Evolutionary conservation across 106 monocot species (phyloP).

Genomic region (Agapanthus africanus): DNA sequence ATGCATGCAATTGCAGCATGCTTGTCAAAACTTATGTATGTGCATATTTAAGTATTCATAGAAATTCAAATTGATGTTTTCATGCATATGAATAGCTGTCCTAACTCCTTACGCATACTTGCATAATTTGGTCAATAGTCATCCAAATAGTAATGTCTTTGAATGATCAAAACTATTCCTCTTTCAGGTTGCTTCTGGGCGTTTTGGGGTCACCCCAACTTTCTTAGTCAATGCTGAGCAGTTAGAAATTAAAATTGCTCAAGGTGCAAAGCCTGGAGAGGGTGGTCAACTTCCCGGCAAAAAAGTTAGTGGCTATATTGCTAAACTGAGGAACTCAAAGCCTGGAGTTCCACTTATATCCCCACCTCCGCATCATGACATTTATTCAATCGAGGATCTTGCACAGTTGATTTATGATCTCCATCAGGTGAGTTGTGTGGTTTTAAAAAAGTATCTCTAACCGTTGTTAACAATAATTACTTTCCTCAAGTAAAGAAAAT

Average conservation of each 20-base stretch:
- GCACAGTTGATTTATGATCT: conserved; percentile 97
- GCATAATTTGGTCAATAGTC: no score
- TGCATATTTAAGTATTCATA: neutral
- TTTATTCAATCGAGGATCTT: conserved; percentile 99
- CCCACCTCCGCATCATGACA: conserved; percentile 99
- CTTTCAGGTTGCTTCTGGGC: conserved; percentile 93
- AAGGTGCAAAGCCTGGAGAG: conserved; percentile 99
- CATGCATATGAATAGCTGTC: no score
- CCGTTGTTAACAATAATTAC: neutral
- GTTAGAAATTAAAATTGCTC: conserved; percentile 97
- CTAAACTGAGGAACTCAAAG: conserved; percentile 92
- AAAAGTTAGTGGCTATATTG: conserved; percentile 98
- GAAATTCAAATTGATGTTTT: no score
- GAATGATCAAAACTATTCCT: neutral
- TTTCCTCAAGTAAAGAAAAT: conserved; percentile 1
- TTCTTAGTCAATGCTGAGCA: conserved; percentile 96
- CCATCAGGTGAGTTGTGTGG: conserved; percentile 61
- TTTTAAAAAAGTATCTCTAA: neutral
- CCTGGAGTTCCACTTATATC: conserved; percentile 99
- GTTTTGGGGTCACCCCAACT: conserved; percentile 98
- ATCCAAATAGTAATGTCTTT: no score
- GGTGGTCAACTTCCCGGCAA: conserved; percentile 98
- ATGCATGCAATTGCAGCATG: neutral
- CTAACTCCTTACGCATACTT: no score
- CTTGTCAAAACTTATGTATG: neutral